Evolutionary conservation across 257 asterid species (phyloP).

Genomic region (Leonotis leonurus): DNA sequence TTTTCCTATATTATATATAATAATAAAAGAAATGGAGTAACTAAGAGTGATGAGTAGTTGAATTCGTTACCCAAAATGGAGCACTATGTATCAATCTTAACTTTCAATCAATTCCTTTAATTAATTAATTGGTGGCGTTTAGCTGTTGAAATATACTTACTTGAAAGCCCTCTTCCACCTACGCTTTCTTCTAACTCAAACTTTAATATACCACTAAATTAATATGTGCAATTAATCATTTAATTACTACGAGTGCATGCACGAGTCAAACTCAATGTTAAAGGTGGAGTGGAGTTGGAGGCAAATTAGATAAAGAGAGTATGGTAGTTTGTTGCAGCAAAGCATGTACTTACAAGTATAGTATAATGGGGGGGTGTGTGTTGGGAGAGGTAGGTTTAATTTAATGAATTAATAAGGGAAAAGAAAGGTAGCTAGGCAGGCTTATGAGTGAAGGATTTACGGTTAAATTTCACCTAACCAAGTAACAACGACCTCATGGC

Average conservation of each 20-base stretch:
- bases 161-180: slow-evolving; percentile 30
- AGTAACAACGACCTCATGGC: slow-evolving; percentile 36
- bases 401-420: not conserved
- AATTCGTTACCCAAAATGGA: slow-evolving; percentile 16
- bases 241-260: too few species aligned
- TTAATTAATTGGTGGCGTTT: not conserved
- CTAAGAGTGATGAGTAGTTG: not conserved
- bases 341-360: too few species aligned
- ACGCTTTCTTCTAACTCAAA: slow-evolving; percentile 10
- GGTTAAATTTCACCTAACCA: slow-evolving; percentile 46
- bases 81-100: slow-evolving; percentile 27
- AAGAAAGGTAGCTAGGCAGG: too few species aligned
- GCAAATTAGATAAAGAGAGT: too few species aligned
- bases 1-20: too few species aligned
- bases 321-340: too few species aligned
- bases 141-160: slow-evolving; percentile 17
- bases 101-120: slow-evolving; percentile 30
- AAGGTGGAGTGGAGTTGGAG: too few species aligned
- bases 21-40: too few species aligned
- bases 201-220: slow-evolving; percentile 11
- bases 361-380: not conserved
- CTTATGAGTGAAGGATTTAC: slow-evolving; percentile 25
- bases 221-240: not conserved
- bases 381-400: not conserved
- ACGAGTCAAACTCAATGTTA: too few species aligned